Base-by-base conservation (phyloP, 73 alveolate genomes). In the Breviolum minutum region DNA sequence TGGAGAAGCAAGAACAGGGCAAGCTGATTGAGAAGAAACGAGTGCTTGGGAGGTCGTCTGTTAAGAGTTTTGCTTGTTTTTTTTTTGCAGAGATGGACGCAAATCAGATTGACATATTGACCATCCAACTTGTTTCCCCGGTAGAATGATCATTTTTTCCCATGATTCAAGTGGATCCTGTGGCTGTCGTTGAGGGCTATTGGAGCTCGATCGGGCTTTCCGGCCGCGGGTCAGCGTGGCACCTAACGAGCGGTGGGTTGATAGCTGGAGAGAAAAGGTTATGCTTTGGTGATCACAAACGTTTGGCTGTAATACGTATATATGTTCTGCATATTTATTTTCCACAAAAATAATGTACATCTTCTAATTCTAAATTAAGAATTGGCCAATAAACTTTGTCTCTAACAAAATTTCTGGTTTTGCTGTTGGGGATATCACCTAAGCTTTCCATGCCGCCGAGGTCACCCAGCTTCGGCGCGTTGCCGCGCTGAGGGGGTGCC, bases 1-100 rank as follows among this genome's bases (percentile, higher is more conserved):
- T 90, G 74, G 86, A 90, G 87, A 90, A 71, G 74, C 96, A 90
- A 60, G 96, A 90, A 87, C 96, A 90, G 96, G 96, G 80, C 76
- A 90, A 90, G 87, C 87, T 70, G 61, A 74, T 90, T 16, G 96
- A 90, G 84, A 90, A 74, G 30, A 69, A 74, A 26, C 64, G 96
- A 26, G 80, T 54, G 24, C 73, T 90, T 22, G 96, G 96, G 14
- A 90, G 96, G 96, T 30, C 83, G 29, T 6, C 48, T 0, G 48
- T n/a, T 13, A 3, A 40, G 54, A 40, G 54, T 40, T 40, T 40
- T 3, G 54, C 54, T 40, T 40, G 54, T 0, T 40, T 3, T 40
- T 40, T 40, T 40, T 40, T 40, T 40, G 0, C 54, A 40, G 54
- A 40, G 54, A 40, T 40, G 54, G 0, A 40, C 54, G 54, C 54